Base-by-base conservation (phyloP, 225 moss, liverwort and hornwort species). In the Pleurozium schreberi region DNA sequence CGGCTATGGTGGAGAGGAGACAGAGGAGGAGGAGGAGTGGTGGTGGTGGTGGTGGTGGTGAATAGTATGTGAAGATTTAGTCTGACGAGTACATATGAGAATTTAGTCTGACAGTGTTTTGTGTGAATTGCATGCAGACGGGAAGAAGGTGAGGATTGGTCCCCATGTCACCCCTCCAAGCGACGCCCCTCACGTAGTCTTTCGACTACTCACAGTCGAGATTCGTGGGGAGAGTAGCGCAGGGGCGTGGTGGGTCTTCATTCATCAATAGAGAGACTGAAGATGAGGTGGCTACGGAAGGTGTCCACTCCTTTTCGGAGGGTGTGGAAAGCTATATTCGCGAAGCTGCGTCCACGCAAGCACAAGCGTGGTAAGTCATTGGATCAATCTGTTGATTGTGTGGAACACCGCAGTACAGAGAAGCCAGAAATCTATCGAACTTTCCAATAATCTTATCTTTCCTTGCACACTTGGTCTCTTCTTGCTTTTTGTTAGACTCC, bases 221-320 rank as follows among this genome's bases (percentile, higher is more conserved):
- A 81, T 84, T 86, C 50, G 82, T 68, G 85, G 55, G 34, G 73
- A 71, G 63, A 53, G 47, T 1, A 62, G 28, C 65, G 12, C 65
- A 55, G 66, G 25, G 14, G 59, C 74, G 83, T 64, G 88, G 65
- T 59, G 78, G 33, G 78, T 74, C 80, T 45, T 80, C 67, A 65
- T 34, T 59, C 45, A n/a, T 40, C 74, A 60, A 49, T 17, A 21
- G 9, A 11, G 49, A 79, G 34, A 66, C 43, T 42, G 85, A 77
- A 84, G 88, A 89, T 94, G 94, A 91, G 90, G 90, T 94, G 94
- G 94, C 88, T 94, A 86, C 92, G 94, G 42, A 94, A 94, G 88
- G 92, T 94, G 47, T 90, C 94, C 83, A 92, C 92, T 60, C 94
- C 94, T 83, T 94, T 94, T 59, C 88, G 91, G 60, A 90, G 94